Percentiles rank a stretch among this genome's conserved stretches.
Conservation (phyloP, 371 early-diverging fungal species). For the Sporodiniella umbellata region DNA sequence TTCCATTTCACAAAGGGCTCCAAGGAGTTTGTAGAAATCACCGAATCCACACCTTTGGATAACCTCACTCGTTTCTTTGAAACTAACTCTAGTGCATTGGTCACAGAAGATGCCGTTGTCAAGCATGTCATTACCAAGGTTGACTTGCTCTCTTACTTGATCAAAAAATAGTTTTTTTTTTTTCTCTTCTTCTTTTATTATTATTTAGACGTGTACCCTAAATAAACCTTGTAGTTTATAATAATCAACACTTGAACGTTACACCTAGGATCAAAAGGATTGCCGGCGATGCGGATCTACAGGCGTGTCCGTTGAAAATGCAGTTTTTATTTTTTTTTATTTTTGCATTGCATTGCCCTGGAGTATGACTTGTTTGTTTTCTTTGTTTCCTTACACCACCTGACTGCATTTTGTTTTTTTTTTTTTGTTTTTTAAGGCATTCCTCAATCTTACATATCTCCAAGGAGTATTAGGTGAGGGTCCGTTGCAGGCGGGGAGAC, state of each 20-base stretch:
- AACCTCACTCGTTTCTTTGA: constrained; percentile 88
- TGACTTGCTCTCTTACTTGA: constrained; percentile 83
- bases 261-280: too few species aligned
- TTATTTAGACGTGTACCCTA: not conserved
- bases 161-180: constrained; percentile 43
- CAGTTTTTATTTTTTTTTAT: too few species aligned
- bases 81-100: constrained; percentile 81
- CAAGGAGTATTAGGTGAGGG: too few species aligned
- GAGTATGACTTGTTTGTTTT: too few species aligned
- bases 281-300: too few species aligned
- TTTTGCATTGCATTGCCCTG: too few species aligned
- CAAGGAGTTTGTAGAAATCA: constrained; percentile 82
- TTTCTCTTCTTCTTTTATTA: too few species aligned
- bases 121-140: constrained; percentile 90
- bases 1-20: constrained; percentile 65
- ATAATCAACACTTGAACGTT: not conserved
- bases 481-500: not conserved
- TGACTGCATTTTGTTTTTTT: too few species aligned
- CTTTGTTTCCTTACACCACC: too few species aligned
- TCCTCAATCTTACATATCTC: too few species aligned
- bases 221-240: not conserved
- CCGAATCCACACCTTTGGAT: constrained; percentile 76
- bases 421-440: too few species aligned
- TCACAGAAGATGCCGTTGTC: constrained; percentile 76
- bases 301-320: too few species aligned